These are phyloP conservation scores for Euryodendron excelsum DNA, from an alignment of 148 eudicot genomes.

Conservation along the genomic window DNA sequence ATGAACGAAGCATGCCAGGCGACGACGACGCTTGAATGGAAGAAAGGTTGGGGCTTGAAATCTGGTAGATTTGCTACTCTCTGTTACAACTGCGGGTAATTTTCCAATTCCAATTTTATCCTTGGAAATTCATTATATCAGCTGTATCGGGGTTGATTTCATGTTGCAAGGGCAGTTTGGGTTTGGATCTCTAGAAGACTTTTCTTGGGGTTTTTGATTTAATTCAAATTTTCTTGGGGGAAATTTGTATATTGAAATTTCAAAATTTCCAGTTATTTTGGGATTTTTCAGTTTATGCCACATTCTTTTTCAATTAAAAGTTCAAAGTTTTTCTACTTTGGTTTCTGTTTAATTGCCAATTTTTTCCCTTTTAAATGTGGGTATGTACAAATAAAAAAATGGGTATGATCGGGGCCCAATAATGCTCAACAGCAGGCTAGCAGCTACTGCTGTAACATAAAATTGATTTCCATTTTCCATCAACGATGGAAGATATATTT, in stretches of 20 bases:
- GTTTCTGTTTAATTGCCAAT: not conserved
- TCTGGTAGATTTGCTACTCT: slow-evolving; percentile 80
- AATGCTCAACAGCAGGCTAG: not conserved
- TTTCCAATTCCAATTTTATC: slow-evolving; percentile 20
- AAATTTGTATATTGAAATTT: not conserved
- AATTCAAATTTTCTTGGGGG: not conserved
- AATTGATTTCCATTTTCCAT: not conserved
- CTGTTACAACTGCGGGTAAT: slow-evolving; percentile 81
- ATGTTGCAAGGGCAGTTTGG: slow-evolving; percentile 14
- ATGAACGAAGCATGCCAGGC: slow-evolving; percentile 68
- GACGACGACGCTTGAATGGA: slow-evolving; percentile 57
- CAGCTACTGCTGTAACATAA: not conserved
- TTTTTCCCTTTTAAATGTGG: not conserved
- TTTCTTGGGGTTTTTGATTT: not conserved
- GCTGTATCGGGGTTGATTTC: slow-evolving; percentile 1
- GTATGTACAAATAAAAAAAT: not conserved
- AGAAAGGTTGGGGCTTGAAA: slow-evolving; percentile 82
- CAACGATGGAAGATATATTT: not conserved
- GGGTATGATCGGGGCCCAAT: not conserved
- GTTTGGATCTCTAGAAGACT: slow-evolving; percentile 23
- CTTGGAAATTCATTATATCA: not conserved
- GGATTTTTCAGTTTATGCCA: not conserved
- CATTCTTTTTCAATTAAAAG: not conserved
- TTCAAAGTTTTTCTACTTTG: not conserved
- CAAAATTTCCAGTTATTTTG: not conserved